Conservation (phyloP, 2,329 filamentous ascomycete species). For the Pseudogymnoascus sp. region DNA sequence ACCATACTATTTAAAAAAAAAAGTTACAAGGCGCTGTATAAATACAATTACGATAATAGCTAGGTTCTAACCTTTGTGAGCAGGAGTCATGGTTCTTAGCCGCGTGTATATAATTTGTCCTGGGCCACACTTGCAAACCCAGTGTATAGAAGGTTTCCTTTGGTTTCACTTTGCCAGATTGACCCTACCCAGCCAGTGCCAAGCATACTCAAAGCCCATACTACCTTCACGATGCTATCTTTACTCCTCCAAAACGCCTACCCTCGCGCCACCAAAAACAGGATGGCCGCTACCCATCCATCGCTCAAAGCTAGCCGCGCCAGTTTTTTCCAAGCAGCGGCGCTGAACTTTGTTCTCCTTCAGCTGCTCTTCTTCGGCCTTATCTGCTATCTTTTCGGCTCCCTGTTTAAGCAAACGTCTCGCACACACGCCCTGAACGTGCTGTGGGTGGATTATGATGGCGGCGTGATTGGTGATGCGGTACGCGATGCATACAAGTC, state of each 20-base stretch:
- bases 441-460: constrained; percentile 59
- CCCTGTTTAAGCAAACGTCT: constrained; percentile 22
- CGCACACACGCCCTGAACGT: constrained; percentile 41
- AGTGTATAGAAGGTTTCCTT: not conserved
- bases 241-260: not conserved
- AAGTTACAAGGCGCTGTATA: not conserved
- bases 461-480: constrained; percentile 34
- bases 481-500: constrained; percentile 29
- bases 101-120: not conserved
- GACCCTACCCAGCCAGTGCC: not conserved
- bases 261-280: constrained; percentile 12
- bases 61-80: not conserved
- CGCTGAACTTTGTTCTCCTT: constrained; percentile 17
- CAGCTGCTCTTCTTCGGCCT: constrained; percentile 21
- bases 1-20: not conserved
- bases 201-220: not conserved
- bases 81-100: not conserved
- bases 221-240: not conserved
- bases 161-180: not conserved
- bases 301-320: constrained; percentile 4
- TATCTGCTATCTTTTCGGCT: constrained; percentile 31
- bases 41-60: not conserved
- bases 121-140: not conserved
- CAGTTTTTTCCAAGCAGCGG: constrained; percentile 17
- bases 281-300: constrained; percentile 13